A percentile compares a stretch with the other conserved stretches of the same genome.
These are phyloP conservation scores for Colletotrichum brevisporum DNA, from an alignment of 2,329 filamentous ascomycete species.

Conservation along the genomic window DNA sequence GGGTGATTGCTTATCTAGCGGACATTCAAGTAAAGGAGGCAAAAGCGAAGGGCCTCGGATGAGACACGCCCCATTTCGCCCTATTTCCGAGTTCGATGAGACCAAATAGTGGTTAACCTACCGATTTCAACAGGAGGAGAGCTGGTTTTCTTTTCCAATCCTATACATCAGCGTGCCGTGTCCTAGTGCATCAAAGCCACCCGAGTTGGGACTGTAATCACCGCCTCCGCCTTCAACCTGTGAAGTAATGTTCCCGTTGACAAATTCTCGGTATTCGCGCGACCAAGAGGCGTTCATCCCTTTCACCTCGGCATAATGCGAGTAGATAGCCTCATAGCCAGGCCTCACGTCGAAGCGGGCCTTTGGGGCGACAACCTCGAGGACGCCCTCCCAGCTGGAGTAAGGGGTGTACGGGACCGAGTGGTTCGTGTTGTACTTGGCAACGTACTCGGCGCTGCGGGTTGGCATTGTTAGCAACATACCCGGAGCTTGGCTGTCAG, in stretches of 20 bases:
- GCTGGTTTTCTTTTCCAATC: background rate
- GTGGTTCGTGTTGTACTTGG: slow-evolving; percentile 27
- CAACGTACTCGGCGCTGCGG: slow-evolving; percentile 15
- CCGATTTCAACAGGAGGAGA: background rate
- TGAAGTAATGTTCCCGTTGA: slow-evolving; percentile 46
- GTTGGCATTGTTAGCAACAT: background rate
- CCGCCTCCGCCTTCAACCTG: slow-evolving; percentile 57
- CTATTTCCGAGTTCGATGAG: no score
- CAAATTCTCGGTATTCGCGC: slow-evolving; percentile 45
- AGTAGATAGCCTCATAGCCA: slow-evolving; percentile 51
- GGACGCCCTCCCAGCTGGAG: slow-evolving; percentile 15
- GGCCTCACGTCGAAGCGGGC: slow-evolving; percentile 9
- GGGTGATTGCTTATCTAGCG: no score
- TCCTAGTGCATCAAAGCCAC: background rate
- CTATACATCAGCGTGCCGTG: slow-evolving; percentile 11
- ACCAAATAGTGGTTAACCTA: no score
- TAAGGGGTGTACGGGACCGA: slow-evolving; percentile 20
- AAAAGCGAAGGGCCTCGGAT: no score
- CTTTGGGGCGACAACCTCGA: slow-evolving; percentile 3
- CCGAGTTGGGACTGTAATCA: slow-evolving; percentile 52
- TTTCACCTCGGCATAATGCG: slow-evolving; percentile 50
- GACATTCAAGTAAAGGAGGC: no score
- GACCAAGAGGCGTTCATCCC: slow-evolving; percentile 44
- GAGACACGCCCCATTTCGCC: no score
- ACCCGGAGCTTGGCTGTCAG: background rate